Evolutionary conservation across 768 basidiomycete species (phyloP), one percentile per base, ranked within the genome.

Genomic region (Peribolospora baueri): DNA sequence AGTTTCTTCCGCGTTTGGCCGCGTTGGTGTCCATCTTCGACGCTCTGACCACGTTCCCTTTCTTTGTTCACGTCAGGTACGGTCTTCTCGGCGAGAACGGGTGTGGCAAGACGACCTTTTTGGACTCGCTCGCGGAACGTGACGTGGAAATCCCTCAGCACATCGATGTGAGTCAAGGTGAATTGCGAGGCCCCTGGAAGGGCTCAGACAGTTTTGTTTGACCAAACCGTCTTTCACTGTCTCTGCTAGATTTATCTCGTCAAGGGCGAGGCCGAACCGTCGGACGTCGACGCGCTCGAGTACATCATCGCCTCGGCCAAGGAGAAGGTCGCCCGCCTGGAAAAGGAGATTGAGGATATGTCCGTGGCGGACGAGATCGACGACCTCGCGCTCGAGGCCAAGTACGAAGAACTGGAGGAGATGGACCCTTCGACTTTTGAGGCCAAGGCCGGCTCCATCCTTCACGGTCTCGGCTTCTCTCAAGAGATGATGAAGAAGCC

Each of bases 71-170:
- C 13, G 8, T 8, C 57, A 70, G 72, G 59, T 98, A 98, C 64
- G 93, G 93, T 68, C 73, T 98, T 41, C 73, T 98, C 47, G 91
- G 91, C 43, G 87, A 95, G 68, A 97, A 98, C 66, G 91, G 91
- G 41, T 90, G 84, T n/a, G 91, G 91, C 71, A 98, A 98, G 86
- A 93, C 91, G 0, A 97, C 90, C 3, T 86, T 93, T 73, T 76
- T 97, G 38, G 81, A 86, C 73, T 93, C 91, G 38, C 78, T 97
- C 64, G 86, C 88, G 10, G 83, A 88, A 61, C 84, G 88, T 55
- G 91, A 98, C 65, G 84, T 97, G 52, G 80, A 82, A 50, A 91
- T 98, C 59, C 93, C 91, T 13, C 71, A 74, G 6, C 88, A 98
- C 70, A 82, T 98, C 67, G 91, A 98, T 67, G 72, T 73, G 54